phyloP scores from a whole-genome alignment of 108 stramenopile genomes.

The Nitzschia sp. region DNA sequence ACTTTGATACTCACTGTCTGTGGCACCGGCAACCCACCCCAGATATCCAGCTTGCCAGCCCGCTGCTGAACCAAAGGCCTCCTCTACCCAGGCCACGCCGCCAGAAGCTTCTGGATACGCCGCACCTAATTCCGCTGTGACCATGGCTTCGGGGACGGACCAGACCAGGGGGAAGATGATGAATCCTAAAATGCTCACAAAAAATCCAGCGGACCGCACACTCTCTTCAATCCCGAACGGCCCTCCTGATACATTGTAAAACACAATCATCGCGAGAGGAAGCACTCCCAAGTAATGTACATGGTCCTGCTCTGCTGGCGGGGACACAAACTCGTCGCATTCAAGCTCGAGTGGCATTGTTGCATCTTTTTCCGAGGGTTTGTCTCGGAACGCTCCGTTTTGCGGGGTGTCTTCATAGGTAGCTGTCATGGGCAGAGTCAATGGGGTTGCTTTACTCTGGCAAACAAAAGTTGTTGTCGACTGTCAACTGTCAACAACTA shows the following conservation, averaged over 20 bases:
- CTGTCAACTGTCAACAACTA: too few species aligned
- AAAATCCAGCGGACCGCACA: slow-evolving; percentile 76
- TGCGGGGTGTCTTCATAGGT: too few species aligned
- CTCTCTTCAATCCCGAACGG: slow-evolving; percentile 91
- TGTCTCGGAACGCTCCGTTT: too few species aligned
- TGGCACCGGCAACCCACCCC: slow-evolving; percentile 83
- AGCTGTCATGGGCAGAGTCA: too few species aligned
- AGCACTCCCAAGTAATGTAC: slow-evolving; percentile 21
- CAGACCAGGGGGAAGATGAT: slow-evolving; percentile 79
- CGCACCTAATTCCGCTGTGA: slow-evolving; percentile 84
- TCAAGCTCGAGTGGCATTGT: too few species aligned
- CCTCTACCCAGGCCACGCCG: slow-evolving; percentile 87
- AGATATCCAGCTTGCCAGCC: slow-evolving; percentile 85
- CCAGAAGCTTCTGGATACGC: slow-evolving; percentile 86
- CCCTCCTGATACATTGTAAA: slow-evolving; percentile 87
- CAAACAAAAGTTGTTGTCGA: too few species aligned
- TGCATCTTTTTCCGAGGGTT: too few species aligned
- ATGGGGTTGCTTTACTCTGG: too few species aligned
- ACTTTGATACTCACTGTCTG: slow-evolving; percentile 51
- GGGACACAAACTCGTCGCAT: too few species aligned
- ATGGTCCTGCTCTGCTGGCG: too few species aligned
- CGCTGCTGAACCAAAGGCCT: slow-evolving; percentile 80
- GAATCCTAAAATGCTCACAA: slow-evolving; percentile 78
- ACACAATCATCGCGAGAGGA: slow-evolving; percentile 84
- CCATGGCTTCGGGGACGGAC: slow-evolving; percentile 84